These are phyloP conservation scores for Phoma sp. DNA, from an alignment of 2,329 filamentous ascomycete genomes.

Conservation along the genomic window DNA sequence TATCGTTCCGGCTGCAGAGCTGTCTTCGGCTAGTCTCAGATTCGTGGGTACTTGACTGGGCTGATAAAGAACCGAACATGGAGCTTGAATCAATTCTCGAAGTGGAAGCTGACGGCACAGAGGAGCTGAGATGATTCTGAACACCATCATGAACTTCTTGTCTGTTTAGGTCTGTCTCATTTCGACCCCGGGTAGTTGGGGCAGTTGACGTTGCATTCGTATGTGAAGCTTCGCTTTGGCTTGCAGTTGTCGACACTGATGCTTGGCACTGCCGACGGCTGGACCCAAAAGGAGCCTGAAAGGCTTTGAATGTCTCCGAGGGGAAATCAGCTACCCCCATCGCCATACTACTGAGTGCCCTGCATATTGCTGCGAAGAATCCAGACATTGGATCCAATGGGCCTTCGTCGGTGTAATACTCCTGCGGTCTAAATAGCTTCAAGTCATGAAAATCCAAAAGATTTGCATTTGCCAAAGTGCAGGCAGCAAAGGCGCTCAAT, in stretches of 20 bases:
- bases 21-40: not conserved
- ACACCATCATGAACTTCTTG: too few relatives aligned
- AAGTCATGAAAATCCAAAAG: constrained; percentile 25
- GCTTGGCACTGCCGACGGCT: constrained; percentile 15
- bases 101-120: not conserved
- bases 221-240: not conserved
- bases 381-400: constrained; percentile 28
- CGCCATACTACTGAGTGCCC: constrained; percentile 58
- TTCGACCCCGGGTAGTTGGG: not conserved
- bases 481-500: constrained; percentile 34
- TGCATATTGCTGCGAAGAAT: constrained; percentile 64
- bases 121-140: not conserved
- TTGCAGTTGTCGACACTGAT: constrained; percentile 4
- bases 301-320: constrained; percentile 55
- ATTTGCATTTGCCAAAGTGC: constrained; percentile 25
- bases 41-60: not conserved
- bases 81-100: not conserved
- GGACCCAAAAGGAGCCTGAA: constrained; percentile 7
- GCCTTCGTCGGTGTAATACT: constrained; percentile 23
- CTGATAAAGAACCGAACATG: not conserved
- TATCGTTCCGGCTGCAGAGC: not conserved
- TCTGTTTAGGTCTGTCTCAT: not conserved
- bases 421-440: constrained; percentile 24
- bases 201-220: not conserved
- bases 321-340: constrained; percentile 77